phyloP scores from a whole-genome alignment of 306 rosid species.

The Corylus avellana region DNA sequence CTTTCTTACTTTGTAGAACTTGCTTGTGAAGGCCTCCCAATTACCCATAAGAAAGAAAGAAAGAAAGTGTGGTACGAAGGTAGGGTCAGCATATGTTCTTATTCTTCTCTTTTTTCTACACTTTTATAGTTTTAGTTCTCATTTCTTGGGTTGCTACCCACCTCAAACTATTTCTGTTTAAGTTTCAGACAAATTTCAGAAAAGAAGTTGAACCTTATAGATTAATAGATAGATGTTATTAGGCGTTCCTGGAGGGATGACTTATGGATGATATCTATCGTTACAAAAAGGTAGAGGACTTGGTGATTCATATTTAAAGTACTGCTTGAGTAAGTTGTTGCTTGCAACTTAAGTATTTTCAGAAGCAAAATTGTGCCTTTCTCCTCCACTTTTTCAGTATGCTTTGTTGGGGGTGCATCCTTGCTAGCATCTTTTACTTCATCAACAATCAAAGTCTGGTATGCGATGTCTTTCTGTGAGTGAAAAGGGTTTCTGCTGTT shows the following conservation, averaged over 20 bases:
- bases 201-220: neutral
- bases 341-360: neutral
- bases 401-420: neutral
- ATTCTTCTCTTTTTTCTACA: neutral
- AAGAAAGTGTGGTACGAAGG: no score
- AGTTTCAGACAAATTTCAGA: neutral
- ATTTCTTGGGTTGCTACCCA: neutral
- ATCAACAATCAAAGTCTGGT: neutral
- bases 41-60: neutral
- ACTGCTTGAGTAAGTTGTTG: neutral
- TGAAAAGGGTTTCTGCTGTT: neutral
- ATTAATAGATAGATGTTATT: neutral
- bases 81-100: neutral
- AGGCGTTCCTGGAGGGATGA: neutral
- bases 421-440: neutral
- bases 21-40: conserved; percentile 75
- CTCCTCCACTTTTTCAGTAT: neutral
- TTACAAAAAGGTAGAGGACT: neutral
- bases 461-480: neutral
- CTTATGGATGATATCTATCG: neutral
- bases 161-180: neutral
- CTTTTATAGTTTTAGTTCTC: neutral
- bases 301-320: neutral
- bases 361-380: neutral
- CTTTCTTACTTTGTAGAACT: conserved; percentile 88